Evolutionary conservation across 1,139 yeast species (phyloP).

Genomic region (Protomyces arabidopsidicola): DNA sequence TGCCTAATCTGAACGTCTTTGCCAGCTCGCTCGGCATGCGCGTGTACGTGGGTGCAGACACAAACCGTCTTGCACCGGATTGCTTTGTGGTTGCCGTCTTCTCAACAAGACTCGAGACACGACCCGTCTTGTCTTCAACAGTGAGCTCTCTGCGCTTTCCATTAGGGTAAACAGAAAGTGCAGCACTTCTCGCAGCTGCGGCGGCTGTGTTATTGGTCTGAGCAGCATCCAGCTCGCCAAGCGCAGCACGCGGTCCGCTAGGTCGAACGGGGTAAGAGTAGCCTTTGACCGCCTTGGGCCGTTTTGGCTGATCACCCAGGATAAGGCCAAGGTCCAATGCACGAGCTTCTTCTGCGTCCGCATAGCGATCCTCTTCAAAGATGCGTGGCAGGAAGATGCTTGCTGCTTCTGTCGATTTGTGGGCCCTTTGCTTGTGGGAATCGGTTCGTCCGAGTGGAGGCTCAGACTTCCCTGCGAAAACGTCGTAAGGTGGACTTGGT

Average conservation of each 20-base stretch:
- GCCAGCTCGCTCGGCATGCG: background rate
- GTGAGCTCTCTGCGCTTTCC: conserved; percentile 3
- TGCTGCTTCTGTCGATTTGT: conserved; percentile 16
- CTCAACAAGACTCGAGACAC: conserved; percentile 12
- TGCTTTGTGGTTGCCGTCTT: background rate
- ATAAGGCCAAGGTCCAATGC: background rate
- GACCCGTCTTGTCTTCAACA: conserved; percentile 6
- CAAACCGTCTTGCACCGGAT: conserved; percentile 8
- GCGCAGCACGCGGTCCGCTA: conserved; percentile 4
- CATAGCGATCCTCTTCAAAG: conserved; percentile 24
- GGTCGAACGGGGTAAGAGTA: conserved; percentile 22
- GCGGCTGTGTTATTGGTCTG: background rate
- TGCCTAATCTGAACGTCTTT: background rate
- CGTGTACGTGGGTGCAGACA: conserved; percentile 15
- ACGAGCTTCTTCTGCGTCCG: conserved; percentile 23
- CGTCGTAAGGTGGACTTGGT: conserved; percentile 2
- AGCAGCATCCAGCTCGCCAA: conserved; percentile 13
- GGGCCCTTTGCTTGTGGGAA: conserved; percentile 8
- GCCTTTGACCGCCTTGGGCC: conserved; percentile 24
- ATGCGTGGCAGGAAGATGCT: conserved; percentile 12
- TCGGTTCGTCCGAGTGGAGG: background rate
- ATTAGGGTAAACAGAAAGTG: background rate
- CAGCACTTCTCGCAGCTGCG: conserved; percentile 4
- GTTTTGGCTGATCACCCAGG: background rate
- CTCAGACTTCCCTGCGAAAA: conserved; percentile 3